Evolutionary conservation across 148 eudicot species (phyloP), one percentile per base, ranked within the genome.

Genomic region (Bassia scoparia): DNA sequence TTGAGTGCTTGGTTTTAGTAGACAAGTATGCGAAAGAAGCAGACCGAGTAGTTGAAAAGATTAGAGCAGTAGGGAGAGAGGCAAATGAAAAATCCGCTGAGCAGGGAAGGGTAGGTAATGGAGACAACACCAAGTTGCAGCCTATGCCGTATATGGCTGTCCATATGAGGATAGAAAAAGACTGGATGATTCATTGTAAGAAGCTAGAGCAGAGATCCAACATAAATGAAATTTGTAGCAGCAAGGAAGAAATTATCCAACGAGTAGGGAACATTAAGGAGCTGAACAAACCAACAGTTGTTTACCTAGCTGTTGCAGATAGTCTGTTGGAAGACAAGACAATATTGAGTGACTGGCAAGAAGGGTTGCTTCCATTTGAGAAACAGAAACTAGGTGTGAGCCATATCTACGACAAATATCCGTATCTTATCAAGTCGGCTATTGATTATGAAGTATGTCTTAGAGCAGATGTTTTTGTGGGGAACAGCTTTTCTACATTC

Each of bases 181-280:
- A 95, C 54, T 91, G 99, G 99, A 91, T 89, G 99, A 95, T 95
- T 43, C 99, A 95, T 53, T 95, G 99, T 74, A 91, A 87, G 81
- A 95, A 95, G 31, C 48, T 80, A 52, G 97, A 95, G 78, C 86
- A 85, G 62, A 87, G 93, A 78, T 85, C 77, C 46, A 87, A 87
- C 35, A 76, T 86, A 20, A 83, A 38, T 20, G 89, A 89, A 74
- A 89, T 95, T 55, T 95, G 99, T 76, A 95, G 97, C 72, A 87
- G 96, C 65, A 91, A 90, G 78, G 93, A 87, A 84, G 89, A 91
- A 71, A 91, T 95, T 33, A 84, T 84, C 76, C 78, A 79, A 27
- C 86, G 93, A 86, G 97, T 91, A 17, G 97, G 88, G 72, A 88
- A 84, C 30, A 88, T 91, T 66, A 58, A 35, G 54, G 90, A 82